A percentile compares a stretch with the other conserved stretches of the same genome.
These are phyloP conservation scores for Penicillium sclerotigenum DNA, from an alignment of 2,329 filamentous ascomycete genomes.

Conservation along the genomic window DNA sequence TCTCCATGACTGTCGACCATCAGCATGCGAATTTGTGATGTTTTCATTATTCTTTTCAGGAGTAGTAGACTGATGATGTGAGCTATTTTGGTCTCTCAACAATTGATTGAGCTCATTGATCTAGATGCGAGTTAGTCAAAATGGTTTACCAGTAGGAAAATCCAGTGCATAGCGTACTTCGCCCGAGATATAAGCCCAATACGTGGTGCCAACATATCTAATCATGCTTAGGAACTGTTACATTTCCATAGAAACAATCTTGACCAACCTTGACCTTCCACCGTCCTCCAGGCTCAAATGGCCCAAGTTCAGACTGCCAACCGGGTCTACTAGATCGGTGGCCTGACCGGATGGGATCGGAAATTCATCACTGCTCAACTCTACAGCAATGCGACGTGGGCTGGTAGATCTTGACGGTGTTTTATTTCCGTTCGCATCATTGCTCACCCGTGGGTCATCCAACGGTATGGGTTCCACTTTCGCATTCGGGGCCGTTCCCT, in stretches of 20 bases:
- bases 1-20: slow-evolving; percentile 21
- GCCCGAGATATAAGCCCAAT: slow-evolving; percentile 46
- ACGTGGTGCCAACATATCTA: slow-evolving; percentile 47
- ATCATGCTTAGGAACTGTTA: not conserved
- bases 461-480: slow-evolving; percentile 16
- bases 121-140: slow-evolving; percentile 20
- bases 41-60: slow-evolving; percentile 25
- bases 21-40: slow-evolving; percentile 16
- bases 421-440: slow-evolving; percentile 14
- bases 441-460: slow-evolving; percentile 19
- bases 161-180: slow-evolving; percentile 31
- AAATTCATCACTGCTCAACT: slow-evolving; percentile 42
- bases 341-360: slow-evolving; percentile 42
- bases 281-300: slow-evolving; percentile 46
- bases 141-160: not conserved
- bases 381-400: slow-evolving; percentile 31
- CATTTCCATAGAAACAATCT: not conserved
- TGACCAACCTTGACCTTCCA: slow-evolving; percentile 32
- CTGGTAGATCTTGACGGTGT: slow-evolving; percentile 28
- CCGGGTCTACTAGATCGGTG: slow-evolving; percentile 43
- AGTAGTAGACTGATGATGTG: slow-evolving; percentile 26
- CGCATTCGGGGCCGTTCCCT: slow-evolving; percentile 16
- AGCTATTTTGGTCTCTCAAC: slow-evolving; percentile 41
- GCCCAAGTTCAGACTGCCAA: slow-evolving; percentile 41
- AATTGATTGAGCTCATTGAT: slow-evolving; percentile 46